Evolutionary conservation across 2,329 filamentous ascomycete species (phyloP).

Genomic region (Apiospora aurea): DNA sequence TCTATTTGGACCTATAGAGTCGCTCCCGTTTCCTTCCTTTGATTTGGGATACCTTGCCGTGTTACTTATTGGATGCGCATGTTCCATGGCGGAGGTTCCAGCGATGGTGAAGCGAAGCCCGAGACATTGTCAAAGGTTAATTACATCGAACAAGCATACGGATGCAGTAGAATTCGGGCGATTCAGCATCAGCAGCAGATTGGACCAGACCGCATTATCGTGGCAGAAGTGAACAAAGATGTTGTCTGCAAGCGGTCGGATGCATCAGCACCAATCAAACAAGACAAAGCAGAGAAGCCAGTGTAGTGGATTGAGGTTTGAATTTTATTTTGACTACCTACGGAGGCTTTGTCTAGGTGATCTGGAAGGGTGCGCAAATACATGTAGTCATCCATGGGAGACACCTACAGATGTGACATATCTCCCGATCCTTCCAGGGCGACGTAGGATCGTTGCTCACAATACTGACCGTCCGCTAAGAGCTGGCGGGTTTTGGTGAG

Average conservation of each 20-base stretch:
- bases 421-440: neutral
- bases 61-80: neutral
- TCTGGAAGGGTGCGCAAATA: neutral
- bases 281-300: neutral
- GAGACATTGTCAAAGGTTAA: neutral
- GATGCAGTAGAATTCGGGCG: neutral
- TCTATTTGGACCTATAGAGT: neutral
- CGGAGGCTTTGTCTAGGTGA: neutral
- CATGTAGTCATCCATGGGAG: neutral
- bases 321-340: neutral
- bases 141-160: neutral
- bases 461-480: neutral
- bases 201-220: neutral
- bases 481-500: conserved; percentile 2
- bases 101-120: neutral
- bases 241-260: neutral
- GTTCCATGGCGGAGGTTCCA: neutral
- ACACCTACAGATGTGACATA: neutral
- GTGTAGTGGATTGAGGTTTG: neutral
- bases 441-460: neutral
- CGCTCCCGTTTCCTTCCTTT: neutral
- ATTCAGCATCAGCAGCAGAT: neutral
- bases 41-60: neutral
- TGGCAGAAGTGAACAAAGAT: neutral
- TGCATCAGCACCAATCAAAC: neutral